These are phyloP conservation scores for Clonostachys byssicola DNA, from an alignment of 2,329 filamentous ascomycete species.

Conservation along the genomic window DNA sequence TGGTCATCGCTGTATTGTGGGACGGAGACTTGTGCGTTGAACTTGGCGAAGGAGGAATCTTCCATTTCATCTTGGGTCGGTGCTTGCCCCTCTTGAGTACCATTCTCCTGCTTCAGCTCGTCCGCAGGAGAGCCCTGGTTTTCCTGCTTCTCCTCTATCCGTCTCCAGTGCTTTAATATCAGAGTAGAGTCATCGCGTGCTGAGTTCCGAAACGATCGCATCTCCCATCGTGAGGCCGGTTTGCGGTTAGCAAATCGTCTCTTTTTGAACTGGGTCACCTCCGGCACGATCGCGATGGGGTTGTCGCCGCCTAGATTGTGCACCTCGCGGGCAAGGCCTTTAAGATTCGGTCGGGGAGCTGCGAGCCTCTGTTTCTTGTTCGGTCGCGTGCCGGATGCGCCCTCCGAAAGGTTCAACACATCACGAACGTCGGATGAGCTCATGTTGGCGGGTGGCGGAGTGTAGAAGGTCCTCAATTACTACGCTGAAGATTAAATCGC, in stretches of 20 bases:
- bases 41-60: slow-evolving; percentile 74
- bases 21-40: slow-evolving; percentile 75
- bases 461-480: slow-evolving; percentile 1
- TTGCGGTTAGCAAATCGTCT: slow-evolving; percentile 49
- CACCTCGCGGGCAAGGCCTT: slow-evolving; percentile 61
- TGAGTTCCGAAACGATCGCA: slow-evolving; percentile 70
- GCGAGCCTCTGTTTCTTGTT: slow-evolving; percentile 72
- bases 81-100: slow-evolving; percentile 23
- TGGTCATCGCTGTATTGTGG: slow-evolving; percentile 84
- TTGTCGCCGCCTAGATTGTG: slow-evolving; percentile 63
- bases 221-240: slow-evolving; percentile 59
- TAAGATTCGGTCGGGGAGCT: slow-evolving; percentile 55
- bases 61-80: slow-evolving; percentile 33
- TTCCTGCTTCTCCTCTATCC: slow-evolving; percentile 46
- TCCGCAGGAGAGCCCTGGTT: not conserved
- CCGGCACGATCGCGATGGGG: slow-evolving; percentile 62
- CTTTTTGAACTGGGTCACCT: slow-evolving; percentile 56
- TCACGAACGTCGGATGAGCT: slow-evolving; percentile 80
- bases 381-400: slow-evolving; percentile 46
- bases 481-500: too few relatives aligned
- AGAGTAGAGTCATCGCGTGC: slow-evolving; percentile 59
- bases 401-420: slow-evolving; percentile 75
- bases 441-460: slow-evolving; percentile 40
- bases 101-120: not conserved
- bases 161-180: slow-evolving; percentile 75